phyloP scores from a whole-genome alignment of 2,329 filamentous ascomycete species.

The Pseudonectria buxi region DNA sequence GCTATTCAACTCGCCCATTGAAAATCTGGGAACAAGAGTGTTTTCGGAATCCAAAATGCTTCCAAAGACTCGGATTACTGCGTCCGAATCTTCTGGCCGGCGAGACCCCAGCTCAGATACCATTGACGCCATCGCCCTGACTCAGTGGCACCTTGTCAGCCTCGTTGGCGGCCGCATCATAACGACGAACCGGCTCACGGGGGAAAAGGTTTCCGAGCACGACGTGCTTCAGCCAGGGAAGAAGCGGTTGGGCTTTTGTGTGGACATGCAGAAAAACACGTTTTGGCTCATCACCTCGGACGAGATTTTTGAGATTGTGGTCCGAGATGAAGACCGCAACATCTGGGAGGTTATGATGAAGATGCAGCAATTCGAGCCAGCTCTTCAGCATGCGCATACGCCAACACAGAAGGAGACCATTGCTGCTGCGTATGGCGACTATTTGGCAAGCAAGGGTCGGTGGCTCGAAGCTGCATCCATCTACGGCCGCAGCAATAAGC shows the following conservation, averaged over 20 bases:
- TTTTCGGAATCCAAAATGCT: slow-evolving; percentile 76
- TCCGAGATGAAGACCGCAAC: slow-evolving; percentile 83
- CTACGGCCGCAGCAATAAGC: slow-evolving; percentile 92
- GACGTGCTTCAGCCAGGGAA: slow-evolving; percentile 74
- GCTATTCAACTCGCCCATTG: slow-evolving; percentile 55
- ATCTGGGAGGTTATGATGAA: slow-evolving; percentile 92
- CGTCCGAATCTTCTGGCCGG: slow-evolving; percentile 58
- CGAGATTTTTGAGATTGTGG: slow-evolving; percentile 90
- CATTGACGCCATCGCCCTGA: slow-evolving; percentile 74
- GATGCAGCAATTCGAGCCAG: slow-evolving; percentile 80
- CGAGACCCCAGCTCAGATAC: slow-evolving; percentile 62
- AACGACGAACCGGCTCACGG: slow-evolving; percentile 80
- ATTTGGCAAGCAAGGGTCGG: slow-evolving; percentile 72
- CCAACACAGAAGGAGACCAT: slow-evolving; percentile 81
- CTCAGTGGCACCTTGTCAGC: slow-evolving; percentile 87
- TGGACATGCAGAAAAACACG: slow-evolving; percentile 90
- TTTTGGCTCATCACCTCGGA: slow-evolving; percentile 92
- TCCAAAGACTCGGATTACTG: slow-evolving; percentile 64
- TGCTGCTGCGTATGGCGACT: slow-evolving; percentile 85
- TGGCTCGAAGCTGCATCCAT: slow-evolving; percentile 81
- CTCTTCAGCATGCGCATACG: slow-evolving; percentile 77
- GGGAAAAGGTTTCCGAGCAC: slow-evolving; percentile 81
- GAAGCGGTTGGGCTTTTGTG: slow-evolving; percentile 72
- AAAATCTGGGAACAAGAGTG: slow-evolving; percentile 63
- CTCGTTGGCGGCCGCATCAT: slow-evolving; percentile 78